These are phyloP conservation scores for Lichtheimia corymbifera DNA, from an alignment of 371 early-diverging fungal species.

Conservation along the genomic window DNA sequence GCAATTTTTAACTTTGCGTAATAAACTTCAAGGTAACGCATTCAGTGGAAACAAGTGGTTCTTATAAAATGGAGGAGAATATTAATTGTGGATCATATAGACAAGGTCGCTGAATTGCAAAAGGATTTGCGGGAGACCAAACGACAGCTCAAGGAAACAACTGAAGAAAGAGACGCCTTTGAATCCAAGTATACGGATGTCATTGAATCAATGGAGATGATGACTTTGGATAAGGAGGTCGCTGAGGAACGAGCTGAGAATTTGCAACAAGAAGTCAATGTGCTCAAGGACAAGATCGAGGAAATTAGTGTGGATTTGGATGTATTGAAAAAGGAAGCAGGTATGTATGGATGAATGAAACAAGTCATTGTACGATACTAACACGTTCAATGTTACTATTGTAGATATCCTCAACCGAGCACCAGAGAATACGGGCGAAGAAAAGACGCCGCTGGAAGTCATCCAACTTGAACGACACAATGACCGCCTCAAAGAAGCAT, in stretches of 20 bases:
- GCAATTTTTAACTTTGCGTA: constrained; percentile 63
- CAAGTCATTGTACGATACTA: background rate
- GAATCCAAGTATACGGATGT: constrained; percentile 74
- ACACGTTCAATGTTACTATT: no score
- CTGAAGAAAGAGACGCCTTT: constrained; percentile 58
- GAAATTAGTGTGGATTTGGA: constrained; percentile 76
- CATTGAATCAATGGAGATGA: constrained; percentile 81
- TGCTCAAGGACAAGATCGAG: constrained; percentile 77
- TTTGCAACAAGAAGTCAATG: constrained; percentile 70
- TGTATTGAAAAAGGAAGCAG: constrained; percentile 66
- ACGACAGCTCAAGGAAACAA: constrained; percentile 57
- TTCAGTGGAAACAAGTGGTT: background rate
- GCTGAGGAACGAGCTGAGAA: constrained; percentile 87
- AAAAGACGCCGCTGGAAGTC: constrained; percentile 60
- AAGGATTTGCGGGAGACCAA: constrained; percentile 69
- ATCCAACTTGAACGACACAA: constrained; percentile 80
- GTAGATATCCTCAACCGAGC: constrained; percentile 44
- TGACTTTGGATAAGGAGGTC: constrained; percentile 89
- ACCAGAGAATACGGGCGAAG: constrained; percentile 29
- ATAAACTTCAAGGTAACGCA: constrained; percentile 63
- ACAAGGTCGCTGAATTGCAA: constrained; percentile 72
- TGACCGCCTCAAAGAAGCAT: constrained; percentile 86
- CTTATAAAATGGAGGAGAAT: no score
- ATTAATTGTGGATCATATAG: constrained; percentile 15
- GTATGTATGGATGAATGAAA: constrained; percentile 18